Evolutionary conservation across 805 yeast species (phyloP), one percentile per base, ranked within the genome.

Genomic region (Ogataea degrootiae): DNA sequence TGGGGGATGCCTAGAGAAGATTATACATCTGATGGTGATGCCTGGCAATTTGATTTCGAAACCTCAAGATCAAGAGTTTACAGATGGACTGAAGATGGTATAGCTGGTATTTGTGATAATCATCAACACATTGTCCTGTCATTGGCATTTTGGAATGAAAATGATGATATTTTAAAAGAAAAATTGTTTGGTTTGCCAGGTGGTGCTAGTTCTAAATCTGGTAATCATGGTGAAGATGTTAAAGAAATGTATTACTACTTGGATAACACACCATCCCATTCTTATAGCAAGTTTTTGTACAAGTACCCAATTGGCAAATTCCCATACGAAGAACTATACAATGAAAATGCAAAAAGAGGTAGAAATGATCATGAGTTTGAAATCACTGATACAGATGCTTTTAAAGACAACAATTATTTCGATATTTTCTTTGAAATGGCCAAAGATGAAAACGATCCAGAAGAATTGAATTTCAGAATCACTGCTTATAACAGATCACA

Each of bases 61-160:
- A 89, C 87, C 51, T 85, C 95, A 2, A 74, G 81, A 50, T 79
- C 90, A 21, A 72, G 97, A 54, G 80, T 87, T 14, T 90, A 86
- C 64, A 74, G 97, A 39, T 90, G 97, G 97, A 96, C 96, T 38
- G 97, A 91, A 65, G 97, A 90, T 63, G 97, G 97, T 2, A 70
- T 90, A 56, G 95, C 92, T 11, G 97, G 97, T 43, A 84, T 87
- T 19, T 79, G 87, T 51, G 97, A 90, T 63, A 80, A 86, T 51
- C 89, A 85, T 60, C 96, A 87, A 61, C 66, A 79, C 55, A 70
- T 87, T 33, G 84, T 92, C 63, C 66, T 87, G 56, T 77, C 86
- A n/a, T 73, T 90, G 72, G 96, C 91, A 3, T 72, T 91, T 51
- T 90, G 97, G 97, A 90, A 90, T 69, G 96, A 87, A 55, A 73